Evolutionary conservation across 495 filamentous ascomycete genomes (phyloP), one percentile per base, ranked within the genome.

Genomic region (Xylaria curta): DNA sequence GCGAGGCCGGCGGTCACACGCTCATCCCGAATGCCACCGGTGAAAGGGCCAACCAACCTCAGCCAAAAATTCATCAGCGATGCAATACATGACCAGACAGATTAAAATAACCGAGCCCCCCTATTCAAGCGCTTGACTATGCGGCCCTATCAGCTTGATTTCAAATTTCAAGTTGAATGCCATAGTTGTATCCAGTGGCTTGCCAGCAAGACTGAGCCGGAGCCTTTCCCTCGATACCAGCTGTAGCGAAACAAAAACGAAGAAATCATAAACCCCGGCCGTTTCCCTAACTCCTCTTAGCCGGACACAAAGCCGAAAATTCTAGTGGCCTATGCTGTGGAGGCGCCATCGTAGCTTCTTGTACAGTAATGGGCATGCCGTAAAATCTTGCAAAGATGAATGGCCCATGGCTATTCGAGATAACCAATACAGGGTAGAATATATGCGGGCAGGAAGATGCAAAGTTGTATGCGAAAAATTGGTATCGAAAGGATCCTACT

Each of bases 321-420:
- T 74, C 60, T 76, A 71, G 67, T 75, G 69, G 60, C 76, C 67
- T 62, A 80, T 77, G 75, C 74, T 73, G 61, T 67, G 67, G 74
- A 75, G 51, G 71, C 78, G 73, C 73, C 79, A 70, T 81, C 76
- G 68, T 79, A 69, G 68, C 69, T 77, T 77, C 78, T 82, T 80
- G 76, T 83, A 79, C 77, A 80, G 78, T 76, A 75, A 74, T 76
- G 46, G 54, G 49, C 77, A 81, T 73, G 79, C 76, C 77, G 65
- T 73, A 70, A 69, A 69, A 74, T 70, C 49, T 64, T 77, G 72
- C 73, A 71, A 74, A 76, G 61, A 70, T 77, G 73, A 68, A 76
- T 75, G 77, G 70, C 72, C 72, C 71, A 56, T 63, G 73, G 61
- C 66, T 59, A 76, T 72, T 58, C 70, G 75, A 73, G 69, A 74